Percentiles rank a stretch among this genome's conserved stretches.
Evolutionary conservation across 163 green algal species (phyloP).

Genomic region (Chlamydomonas reinhardtii): DNA sequence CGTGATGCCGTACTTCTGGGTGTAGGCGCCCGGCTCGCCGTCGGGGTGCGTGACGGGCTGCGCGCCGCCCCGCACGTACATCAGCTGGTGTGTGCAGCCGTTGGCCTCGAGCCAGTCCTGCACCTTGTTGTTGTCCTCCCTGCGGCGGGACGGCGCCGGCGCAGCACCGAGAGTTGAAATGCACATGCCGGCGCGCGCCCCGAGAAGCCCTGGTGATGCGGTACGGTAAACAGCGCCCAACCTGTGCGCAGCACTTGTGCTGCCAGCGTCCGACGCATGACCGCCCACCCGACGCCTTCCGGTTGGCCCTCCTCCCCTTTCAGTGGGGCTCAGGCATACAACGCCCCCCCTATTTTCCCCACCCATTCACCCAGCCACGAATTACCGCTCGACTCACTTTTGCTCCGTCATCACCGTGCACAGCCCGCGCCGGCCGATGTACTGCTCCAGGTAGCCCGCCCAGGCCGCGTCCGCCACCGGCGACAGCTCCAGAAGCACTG

Average conservation of each 20-base stretch:
- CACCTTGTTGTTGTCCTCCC: conserved; percentile 35
- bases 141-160: neutral
- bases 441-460: neutral
- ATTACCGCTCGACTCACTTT: too few species aligned
- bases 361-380: too few species aligned
- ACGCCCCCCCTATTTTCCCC: too few species aligned
- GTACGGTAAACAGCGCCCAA: too few species aligned
- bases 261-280: too few species aligned
- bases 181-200: too few species aligned
- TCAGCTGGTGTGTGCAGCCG: neutral
- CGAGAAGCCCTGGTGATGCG: too few species aligned
- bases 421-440: neutral
- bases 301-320: too few species aligned
- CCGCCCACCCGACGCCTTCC: too few species aligned
- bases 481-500: conserved; percentile 12
- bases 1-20: neutral
- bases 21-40: neutral
- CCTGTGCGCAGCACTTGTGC: too few species aligned
- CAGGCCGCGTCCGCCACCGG: neutral
- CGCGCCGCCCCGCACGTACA: neutral
- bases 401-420: neutral
- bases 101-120: neutral
- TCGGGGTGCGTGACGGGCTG: neutral
- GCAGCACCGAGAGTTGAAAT: neutral
- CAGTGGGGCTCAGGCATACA: too few species aligned